Conservation (phyloP, 2,329 filamentous ascomycete species). For the Bipolaris oryzae region DNA sequence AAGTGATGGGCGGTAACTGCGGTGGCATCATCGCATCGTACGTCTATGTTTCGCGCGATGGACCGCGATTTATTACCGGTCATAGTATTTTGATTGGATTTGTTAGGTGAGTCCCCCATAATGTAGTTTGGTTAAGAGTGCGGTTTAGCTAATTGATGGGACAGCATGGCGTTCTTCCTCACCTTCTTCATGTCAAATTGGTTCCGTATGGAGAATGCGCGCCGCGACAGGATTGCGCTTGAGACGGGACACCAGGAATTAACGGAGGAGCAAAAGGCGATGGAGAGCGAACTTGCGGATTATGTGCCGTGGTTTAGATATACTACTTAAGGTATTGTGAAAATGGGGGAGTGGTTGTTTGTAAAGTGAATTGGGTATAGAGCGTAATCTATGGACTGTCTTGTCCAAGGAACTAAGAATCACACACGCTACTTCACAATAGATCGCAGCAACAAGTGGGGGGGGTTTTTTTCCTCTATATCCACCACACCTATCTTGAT, state of each 20-base stretch:
- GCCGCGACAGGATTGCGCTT: slow-evolving; percentile 56
- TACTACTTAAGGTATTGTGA: slow-evolving; percentile 16
- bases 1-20: slow-evolving; percentile 62
- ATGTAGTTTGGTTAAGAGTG: no score
- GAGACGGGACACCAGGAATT: slow-evolving; percentile 52
- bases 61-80: slow-evolving; percentile 53
- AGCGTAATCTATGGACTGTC: no score
- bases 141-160: slow-evolving; percentile 4
- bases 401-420: no score
- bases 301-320: slow-evolving; percentile 56
- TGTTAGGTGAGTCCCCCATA: slow-evolving; percentile 41
- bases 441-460: no score
- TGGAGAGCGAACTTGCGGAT: slow-evolving; percentile 63
- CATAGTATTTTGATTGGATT: slow-evolving; percentile 55
- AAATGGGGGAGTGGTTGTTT: neutral
- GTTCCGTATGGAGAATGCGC: slow-evolving; percentile 62
- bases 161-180: slow-evolving; percentile 57
- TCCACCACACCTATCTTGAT: no score
- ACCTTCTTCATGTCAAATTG: slow-evolving; percentile 64
- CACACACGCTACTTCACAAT: no score
- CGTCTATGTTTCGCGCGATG: slow-evolving; percentile 55
- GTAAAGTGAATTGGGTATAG: neutral
- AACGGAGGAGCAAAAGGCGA: slow-evolving; percentile 59
- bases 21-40: slow-evolving; percentile 73
- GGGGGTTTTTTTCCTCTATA: no score